Base-by-base conservation (phyloP, 208 protist species). In the Willaertia magna region DNA sequence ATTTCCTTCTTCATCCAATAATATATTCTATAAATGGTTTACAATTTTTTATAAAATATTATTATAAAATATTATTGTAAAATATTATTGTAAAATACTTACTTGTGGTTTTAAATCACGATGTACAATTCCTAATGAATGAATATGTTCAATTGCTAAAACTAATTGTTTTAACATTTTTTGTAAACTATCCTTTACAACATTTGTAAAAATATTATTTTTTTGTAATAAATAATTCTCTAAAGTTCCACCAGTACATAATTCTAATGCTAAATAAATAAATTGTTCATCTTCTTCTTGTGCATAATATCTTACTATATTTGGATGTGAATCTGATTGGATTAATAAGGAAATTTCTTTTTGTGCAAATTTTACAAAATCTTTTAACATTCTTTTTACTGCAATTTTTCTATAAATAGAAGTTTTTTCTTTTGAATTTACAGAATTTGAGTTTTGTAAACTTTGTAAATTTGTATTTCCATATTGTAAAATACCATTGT, bases 91-190 rank as follows among this genome's bases (percentile, higher is more conserved):
- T n/a, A n/a, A n/a, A n/a, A n/a, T n/a, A n/a, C n/a, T n/a, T n/a
- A n/a, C n/a, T n/a, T n/a, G 34, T 34, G 89, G 89, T 49, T 91
- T 91, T 40, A 91, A 61, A 51, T 91, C 89, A 30, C 89, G 22
- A 42, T 91, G 89, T 1, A 89, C 48, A 34, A 91, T 90, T 47
- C 89, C 87, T 9, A 91, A 30, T 16, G 34, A 52, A 48, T 91
- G 89, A 59, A 91, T 49, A 74, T 91, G 87, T 2, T 48, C 34
- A 16, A 91, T 18, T 16, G 88, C 88, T 16, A 39, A 11, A 7
- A 91, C 22, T 26, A 91, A 42, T n/a, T 91, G 46, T 39, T 59
- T 75, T 0, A 74, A n/a, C 18, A 91, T 61, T 16, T 14, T 74
- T 67, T 87, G 34, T 11, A 79, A 74, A 75, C n/a, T 40, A 47